A percentile compares a stretch with the other conserved stretches of the same genome.
Evolutionary conservation across 768 basidiomycete species (phyloP).

Genomic region (Lactarius hengduanensis): DNA sequence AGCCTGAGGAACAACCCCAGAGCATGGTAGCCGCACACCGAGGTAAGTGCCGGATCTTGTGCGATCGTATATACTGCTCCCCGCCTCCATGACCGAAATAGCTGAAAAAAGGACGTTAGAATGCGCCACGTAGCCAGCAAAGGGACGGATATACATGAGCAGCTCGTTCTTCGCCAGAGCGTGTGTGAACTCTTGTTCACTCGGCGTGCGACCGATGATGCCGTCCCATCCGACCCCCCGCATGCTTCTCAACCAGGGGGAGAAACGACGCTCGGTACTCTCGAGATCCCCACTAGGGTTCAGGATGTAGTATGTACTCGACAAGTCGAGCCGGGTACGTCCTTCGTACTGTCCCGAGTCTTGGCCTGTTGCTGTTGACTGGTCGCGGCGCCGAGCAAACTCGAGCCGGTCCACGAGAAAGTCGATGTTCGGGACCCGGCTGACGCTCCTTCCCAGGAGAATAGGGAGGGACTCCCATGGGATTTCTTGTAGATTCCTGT

Average conservation of each 20-base stretch:
- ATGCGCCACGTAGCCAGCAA: not conserved
- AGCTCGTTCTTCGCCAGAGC: constrained; percentile 76
- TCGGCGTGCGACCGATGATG: constrained; percentile 68
- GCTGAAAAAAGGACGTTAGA: constrained; percentile 41
- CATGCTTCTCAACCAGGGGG: constrained; percentile 75
- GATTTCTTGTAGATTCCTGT: constrained; percentile 82
- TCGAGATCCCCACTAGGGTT: constrained; percentile 92
- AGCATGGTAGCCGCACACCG: constrained; percentile 94
- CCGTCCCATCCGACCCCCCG: constrained; percentile 79
- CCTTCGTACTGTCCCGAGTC: constrained; percentile 36
- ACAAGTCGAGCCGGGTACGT: constrained; percentile 58
- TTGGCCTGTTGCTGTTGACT: constrained; percentile 37
- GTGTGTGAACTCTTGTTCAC: constrained; percentile 77
- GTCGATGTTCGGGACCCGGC: constrained; percentile 86
- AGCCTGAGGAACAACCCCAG: constrained; percentile 98
- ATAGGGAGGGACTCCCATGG: constrained; percentile 97
- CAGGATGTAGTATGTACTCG: constrained; percentile 76
- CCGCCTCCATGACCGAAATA: constrained; percentile 98
- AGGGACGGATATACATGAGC: constrained; percentile 76
- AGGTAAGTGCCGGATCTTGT: constrained; percentile 75
- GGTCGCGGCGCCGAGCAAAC: constrained; percentile 47
- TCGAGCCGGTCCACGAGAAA: constrained; percentile 84
- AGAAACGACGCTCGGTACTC: constrained; percentile 80
- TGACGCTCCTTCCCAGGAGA: constrained; percentile 79
- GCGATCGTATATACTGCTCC: constrained; percentile 90